phyloP scores from a whole-genome alignment of 805 yeast genomes.

The Martiniozyma abietophila region DNA sequence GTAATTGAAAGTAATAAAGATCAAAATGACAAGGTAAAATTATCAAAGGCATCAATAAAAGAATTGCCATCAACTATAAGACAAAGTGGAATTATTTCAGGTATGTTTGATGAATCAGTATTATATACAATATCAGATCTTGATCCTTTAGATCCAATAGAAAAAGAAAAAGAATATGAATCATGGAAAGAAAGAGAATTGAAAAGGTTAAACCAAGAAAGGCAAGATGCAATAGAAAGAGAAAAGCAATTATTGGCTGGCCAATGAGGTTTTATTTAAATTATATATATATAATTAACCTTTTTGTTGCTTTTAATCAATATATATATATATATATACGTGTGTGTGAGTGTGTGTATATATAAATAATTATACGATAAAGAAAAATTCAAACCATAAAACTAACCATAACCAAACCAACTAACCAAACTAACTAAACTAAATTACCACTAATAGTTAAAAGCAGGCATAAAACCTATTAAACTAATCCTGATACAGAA shows the following conservation, averaged over 20 bases:
- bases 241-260: conserved; percentile 22
- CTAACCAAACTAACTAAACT: background rate
- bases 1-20: background rate
- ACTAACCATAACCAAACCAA: background rate
- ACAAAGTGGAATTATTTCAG: too few relatives aligned
- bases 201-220: conserved; percentile 24
- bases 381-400: too few relatives aligned
- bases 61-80: too few relatives aligned
- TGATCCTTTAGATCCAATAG: conserved; percentile 31
- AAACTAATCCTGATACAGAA: too few relatives aligned
- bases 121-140: conserved; percentile 34
- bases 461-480: too few relatives aligned
- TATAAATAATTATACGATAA: too few relatives aligned
- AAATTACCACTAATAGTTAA: too few relatives aligned
- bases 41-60: background rate
- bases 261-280: too few relatives aligned
- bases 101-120: conserved; percentile 3
- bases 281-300: too few relatives aligned
- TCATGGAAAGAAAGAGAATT: conserved; percentile 29
- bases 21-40: background rate
- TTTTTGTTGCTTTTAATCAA: too few relatives aligned
- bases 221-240: conserved; percentile 15
- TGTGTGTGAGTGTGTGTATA: too few relatives aligned
- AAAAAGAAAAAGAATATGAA: conserved; percentile 31
- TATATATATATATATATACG: too few relatives aligned